These are phyloP conservation scores for Volvariella volvacea DNA, from an alignment of 1,284 basidiomycete species.

Conservation along the genomic window DNA sequence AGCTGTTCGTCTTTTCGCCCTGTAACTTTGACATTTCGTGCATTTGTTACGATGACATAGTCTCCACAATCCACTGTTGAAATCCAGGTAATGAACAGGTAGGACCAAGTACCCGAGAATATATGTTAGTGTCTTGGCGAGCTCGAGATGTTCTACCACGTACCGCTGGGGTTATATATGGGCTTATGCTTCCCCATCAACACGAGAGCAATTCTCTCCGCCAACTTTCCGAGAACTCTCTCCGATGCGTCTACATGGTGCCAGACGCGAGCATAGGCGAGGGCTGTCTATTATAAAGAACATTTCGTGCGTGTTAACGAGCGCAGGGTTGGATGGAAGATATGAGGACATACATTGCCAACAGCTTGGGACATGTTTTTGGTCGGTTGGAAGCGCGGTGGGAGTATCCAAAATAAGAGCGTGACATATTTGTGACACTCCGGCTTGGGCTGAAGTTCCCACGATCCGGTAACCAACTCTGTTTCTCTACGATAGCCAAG, in stretches of 20 bases:
- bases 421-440: no score
- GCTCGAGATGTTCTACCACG: no score
- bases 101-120: not conserved
- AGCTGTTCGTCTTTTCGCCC: conserved; percentile 88
- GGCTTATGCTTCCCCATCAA: conserved; percentile 99
- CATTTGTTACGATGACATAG: conserved; percentile 96
- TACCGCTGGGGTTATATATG: conserved; percentile 88
- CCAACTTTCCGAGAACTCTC: conserved; percentile 88
- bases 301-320: conserved; percentile 1
- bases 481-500: no score
- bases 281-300: conserved; percentile 61
- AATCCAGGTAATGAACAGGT: no score
- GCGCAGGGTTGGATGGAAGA: not conserved
- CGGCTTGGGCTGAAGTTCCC: no score
- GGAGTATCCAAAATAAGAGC: no score
- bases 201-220: conserved; percentile 88
- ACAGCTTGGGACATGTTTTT: conserved; percentile 30
- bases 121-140: no score
- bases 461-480: no score
- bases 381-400: no score
- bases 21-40: conserved; percentile 79
- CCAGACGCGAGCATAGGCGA: conserved; percentile 93
- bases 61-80: conserved; percentile 86
- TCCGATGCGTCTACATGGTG: conserved; percentile 91
- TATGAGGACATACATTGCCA: conserved; percentile 48